A percentile compares a stretch with the other conserved stretches of the same genome.
Evolutionary conservation across 352 stramenopile genomes (phyloP).

Genomic region (Pythium folliculosum): DNA sequence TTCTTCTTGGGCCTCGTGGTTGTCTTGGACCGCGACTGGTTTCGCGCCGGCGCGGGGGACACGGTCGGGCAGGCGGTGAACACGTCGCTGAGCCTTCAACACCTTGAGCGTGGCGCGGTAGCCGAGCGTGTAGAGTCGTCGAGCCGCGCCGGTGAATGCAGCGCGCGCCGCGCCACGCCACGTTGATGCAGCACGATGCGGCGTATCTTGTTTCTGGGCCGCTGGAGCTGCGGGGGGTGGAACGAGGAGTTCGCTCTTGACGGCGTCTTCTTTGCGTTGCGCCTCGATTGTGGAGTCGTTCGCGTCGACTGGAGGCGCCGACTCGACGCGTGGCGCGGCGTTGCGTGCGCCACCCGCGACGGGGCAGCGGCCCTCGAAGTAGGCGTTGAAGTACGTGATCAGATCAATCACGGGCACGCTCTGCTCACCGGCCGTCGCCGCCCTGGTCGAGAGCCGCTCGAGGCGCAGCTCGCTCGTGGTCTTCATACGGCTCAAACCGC

Average conservation of each 20-base stretch:
- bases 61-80: not conserved
- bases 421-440: not conserved
- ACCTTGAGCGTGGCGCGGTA: not conserved
- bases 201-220: too few relatives aligned
- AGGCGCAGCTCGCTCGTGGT: not conserved
- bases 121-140: too few relatives aligned
- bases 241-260: too few relatives aligned
- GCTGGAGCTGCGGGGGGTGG: too few relatives aligned
- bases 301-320: not conserved
- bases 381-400: conserved; percentile 4
- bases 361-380: not conserved
- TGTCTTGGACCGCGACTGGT: not conserved
- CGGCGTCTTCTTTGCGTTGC: too few relatives aligned
- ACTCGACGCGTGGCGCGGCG: not conserved
- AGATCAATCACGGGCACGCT: not conserved
- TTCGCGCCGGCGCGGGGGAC: too few relatives aligned
- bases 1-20: not conserved
- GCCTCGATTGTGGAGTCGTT: too few relatives aligned
- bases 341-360: not conserved
- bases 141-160: too few relatives aligned
- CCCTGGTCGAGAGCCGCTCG: not conserved
- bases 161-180: too few relatives aligned
- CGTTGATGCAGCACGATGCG: too few relatives aligned
- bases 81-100: not conserved
- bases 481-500: not conserved